A percentile compares a stretch with the other conserved stretches of the same genome.
Conservation (phyloP, 129 eudicot genomes). For the Centella asiatica region DNA sequence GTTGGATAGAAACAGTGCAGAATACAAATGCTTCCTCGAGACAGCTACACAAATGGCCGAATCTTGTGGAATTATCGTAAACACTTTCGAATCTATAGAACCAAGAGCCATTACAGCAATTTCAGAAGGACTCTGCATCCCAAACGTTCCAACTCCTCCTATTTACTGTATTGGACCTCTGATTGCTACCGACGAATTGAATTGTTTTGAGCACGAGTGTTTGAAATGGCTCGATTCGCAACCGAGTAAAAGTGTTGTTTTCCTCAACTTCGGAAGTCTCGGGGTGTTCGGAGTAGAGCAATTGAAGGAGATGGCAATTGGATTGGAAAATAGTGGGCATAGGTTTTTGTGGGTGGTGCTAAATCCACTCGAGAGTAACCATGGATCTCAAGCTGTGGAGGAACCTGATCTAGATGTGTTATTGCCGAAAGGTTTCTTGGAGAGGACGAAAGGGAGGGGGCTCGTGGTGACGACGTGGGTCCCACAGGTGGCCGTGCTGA, state of each 20-base stretch:
- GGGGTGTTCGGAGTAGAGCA: slow-evolving; percentile 15
- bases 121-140: slow-evolving; percentile 31
- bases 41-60: slow-evolving; percentile 20
- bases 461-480: slow-evolving; percentile 17
- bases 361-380: not conserved
- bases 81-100: slow-evolving; percentile 38
- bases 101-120: slow-evolving; percentile 32
- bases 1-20: slow-evolving; percentile 10
- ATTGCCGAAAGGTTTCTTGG: slow-evolving; percentile 19
- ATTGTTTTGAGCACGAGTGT: slow-evolving; percentile 24
- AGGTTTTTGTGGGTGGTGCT: slow-evolving; percentile 18
- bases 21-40: slow-evolving; percentile 26
- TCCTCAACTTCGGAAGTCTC: slow-evolving; percentile 19
- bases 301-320: slow-evolving; percentile 15
- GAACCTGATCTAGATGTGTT: not conserved
- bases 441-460: slow-evolving; percentile 3
- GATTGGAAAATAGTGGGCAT: slow-evolving; percentile 5
- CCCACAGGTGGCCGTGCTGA: slow-evolving; percentile 9
- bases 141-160: slow-evolving; percentile 40
- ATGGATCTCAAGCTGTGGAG: not conserved
- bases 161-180: slow-evolving; percentile 48
- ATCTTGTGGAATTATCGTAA: slow-evolving; percentile 35
- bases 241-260: not conserved
- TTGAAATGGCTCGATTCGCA: slow-evolving; percentile 15
- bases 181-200: slow-evolving; percentile 12